Conservation (phyloP, 768 basidiomycete genomes). For the Suillus paluster region DNA sequence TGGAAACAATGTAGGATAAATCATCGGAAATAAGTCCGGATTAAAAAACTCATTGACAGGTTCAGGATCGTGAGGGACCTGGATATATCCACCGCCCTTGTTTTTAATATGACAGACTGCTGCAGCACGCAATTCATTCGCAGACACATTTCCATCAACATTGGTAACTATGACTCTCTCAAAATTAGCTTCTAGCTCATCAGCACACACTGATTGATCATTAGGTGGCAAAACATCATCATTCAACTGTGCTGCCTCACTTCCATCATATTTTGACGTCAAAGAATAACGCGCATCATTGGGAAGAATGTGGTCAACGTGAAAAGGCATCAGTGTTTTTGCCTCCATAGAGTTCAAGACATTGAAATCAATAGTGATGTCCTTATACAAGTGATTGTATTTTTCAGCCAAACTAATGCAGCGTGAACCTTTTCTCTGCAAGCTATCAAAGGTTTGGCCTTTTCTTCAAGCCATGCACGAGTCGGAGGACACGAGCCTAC, state of each 20-base stretch:
- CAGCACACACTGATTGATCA: too few relatives aligned
- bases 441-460: slow-evolving; percentile 40
- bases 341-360: slow-evolving; percentile 22
- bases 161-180: slow-evolving; percentile 36
- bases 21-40: neutral
- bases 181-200: too few relatives aligned
- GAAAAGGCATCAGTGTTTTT: slow-evolving; percentile 28
- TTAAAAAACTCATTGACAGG: neutral
- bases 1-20: neutral
- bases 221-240: too few relatives aligned
- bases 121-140: neutral
- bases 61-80: neutral
- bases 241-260: too few relatives aligned
- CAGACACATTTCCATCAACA: slow-evolving; percentile 17
- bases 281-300: slow-evolving; percentile 16
- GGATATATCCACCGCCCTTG: neutral
- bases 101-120: neutral
- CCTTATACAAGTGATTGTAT: too few relatives aligned
- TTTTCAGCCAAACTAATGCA: too few relatives aligned
- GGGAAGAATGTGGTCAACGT: too few relatives aligned
- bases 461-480: slow-evolving; percentile 32
- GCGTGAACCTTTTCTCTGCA: slow-evolving; percentile 31
- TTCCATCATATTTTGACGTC: slow-evolving; percentile 22
- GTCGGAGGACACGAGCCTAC: slow-evolving; percentile 36
- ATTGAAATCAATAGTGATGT: slow-evolving; percentile 31